These are phyloP conservation scores for Coniferiporia sulphurascens DNA, from an alignment of 1,284 basidiomycete genomes.

Conservation along the genomic window DNA sequence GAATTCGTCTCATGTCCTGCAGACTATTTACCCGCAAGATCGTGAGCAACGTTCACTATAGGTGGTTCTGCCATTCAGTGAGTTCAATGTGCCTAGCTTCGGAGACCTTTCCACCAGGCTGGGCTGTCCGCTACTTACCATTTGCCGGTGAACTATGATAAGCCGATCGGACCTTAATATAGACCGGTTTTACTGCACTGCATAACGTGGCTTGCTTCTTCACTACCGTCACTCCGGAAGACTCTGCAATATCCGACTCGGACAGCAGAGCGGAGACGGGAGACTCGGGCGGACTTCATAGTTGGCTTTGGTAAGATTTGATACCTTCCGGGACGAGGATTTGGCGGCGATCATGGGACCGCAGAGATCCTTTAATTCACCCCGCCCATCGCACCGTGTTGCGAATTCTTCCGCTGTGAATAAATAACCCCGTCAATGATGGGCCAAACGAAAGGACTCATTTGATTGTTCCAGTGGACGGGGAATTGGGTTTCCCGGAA, in stretches of 20 bases:
- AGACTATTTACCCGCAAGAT: neutral
- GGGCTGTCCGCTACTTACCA: neutral
- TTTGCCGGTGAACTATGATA: neutral
- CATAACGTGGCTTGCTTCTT: constrained; percentile 1
- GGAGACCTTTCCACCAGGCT: neutral
- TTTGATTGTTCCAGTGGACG: no score
- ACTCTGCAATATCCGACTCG: constrained; percentile 4
- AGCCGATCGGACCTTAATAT: neutral
- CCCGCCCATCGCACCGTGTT: no score
- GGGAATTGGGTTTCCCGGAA: no score
- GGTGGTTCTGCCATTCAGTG: neutral
- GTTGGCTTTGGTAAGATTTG: neutral
- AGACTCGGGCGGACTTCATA: constrained; percentile 9
- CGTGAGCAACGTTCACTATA: neutral
- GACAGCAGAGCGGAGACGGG: constrained; percentile 3
- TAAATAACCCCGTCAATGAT: no score
- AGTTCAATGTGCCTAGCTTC: neutral
- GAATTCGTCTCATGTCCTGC: neutral
- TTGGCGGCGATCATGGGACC: neutral
- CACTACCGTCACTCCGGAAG: neutral
- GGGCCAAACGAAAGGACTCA: no score
- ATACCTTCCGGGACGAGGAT: neutral
- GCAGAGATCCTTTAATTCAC: no score
- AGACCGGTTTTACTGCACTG: neutral
- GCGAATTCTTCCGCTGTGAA: neutral